Percentiles rank a stretch among this genome's conserved stretches.
Conservation (phyloP, 352 stramenopile species). For the Pythium rhizo-oryzae region DNA sequence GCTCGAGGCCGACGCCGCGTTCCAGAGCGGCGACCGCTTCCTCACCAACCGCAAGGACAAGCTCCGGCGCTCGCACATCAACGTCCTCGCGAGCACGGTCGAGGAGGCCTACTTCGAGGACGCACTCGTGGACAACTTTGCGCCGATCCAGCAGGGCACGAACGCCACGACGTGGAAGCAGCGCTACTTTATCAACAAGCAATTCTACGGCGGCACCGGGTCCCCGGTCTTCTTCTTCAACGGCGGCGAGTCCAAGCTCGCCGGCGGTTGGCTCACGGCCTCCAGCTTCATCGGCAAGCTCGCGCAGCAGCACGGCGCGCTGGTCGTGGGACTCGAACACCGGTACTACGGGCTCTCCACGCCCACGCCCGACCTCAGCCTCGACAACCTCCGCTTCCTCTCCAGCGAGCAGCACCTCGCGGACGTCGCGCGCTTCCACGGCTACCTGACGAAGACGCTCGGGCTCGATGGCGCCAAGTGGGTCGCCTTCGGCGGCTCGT, state of each 20-base stretch:
- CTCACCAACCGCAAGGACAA: too few relatives aligned
- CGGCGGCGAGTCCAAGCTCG: conserved; percentile 56
- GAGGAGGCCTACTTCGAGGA: too few relatives aligned
- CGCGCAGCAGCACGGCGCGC: conserved; percentile 67
- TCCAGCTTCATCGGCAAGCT: conserved; percentile 49
- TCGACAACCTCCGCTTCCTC: conserved; percentile 85
- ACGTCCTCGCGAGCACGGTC: too few relatives aligned
- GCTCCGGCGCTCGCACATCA: too few relatives aligned
- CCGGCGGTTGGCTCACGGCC: conserved; percentile 53
- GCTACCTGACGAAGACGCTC: conserved; percentile 69
- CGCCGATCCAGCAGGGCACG: too few relatives aligned
- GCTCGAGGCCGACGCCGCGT: too few relatives aligned
- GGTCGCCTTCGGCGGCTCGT: conserved; percentile 94
- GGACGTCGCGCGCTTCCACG: conserved; percentile 92
- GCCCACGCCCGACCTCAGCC: conserved; percentile 76
- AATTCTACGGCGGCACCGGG: conserved; percentile 73
- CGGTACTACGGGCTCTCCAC: conserved; percentile 95
- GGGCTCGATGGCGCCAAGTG: conserved; percentile 68
- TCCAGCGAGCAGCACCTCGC: conserved; percentile 88
- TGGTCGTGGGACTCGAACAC: conserved; percentile 93
- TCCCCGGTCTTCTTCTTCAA: conserved; percentile 91
- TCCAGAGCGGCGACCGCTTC: too few relatives aligned
- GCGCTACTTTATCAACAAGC: conserved; percentile 89
- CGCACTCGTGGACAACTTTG: too few relatives aligned
- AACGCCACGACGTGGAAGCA: too few relatives aligned